Conservation (phyloP, 1,284 basidiomycete genomes). For the Cronartium quercuum region DNA sequence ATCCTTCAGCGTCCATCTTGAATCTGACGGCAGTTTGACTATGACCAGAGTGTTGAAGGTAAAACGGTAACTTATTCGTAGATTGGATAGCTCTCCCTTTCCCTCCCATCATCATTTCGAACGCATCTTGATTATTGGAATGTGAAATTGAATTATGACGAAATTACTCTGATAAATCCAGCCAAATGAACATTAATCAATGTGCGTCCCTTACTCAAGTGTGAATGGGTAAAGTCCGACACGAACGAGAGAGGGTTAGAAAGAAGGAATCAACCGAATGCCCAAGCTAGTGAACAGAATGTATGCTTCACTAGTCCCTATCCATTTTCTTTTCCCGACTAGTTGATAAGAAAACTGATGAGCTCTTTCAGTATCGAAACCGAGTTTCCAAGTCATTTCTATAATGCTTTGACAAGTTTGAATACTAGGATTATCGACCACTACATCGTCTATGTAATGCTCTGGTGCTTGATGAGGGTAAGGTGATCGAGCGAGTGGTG, state of each 20-base stretch:
- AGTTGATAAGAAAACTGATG: constrained; percentile 42
- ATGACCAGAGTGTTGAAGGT: constrained; percentile 47
- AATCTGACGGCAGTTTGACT: constrained; percentile 45
- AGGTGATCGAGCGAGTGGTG: neutral
- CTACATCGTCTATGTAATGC: neutral
- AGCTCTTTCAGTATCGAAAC: constrained; percentile 44
- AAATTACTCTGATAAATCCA: neutral
- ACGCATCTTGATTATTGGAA: neutral
- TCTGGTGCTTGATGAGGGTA: neutral
- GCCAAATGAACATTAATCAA: no score
- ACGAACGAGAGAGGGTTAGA: neutral
- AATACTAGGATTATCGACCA: constrained; percentile 42
- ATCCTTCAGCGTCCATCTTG: constrained; percentile 40
- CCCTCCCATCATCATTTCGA: neutral
- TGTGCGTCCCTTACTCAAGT: neutral
- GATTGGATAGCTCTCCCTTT: neutral
- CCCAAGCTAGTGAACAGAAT: constrained; percentile 43
- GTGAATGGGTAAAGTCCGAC: neutral
- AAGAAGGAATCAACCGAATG: constrained; percentile 39
- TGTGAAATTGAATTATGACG: neutral
- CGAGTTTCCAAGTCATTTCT: constrained; percentile 44
- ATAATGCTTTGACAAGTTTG: constrained; percentile 42
- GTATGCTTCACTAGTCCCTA: constrained; percentile 47
- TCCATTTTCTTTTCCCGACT: constrained; percentile 43
- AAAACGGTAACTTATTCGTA: constrained; percentile 42